Evolutionary conservation across 2,329 filamentous ascomycete species (phyloP), one percentile per base, ranked within the genome.

Genomic region (Pseudocercospora crystallina): DNA sequence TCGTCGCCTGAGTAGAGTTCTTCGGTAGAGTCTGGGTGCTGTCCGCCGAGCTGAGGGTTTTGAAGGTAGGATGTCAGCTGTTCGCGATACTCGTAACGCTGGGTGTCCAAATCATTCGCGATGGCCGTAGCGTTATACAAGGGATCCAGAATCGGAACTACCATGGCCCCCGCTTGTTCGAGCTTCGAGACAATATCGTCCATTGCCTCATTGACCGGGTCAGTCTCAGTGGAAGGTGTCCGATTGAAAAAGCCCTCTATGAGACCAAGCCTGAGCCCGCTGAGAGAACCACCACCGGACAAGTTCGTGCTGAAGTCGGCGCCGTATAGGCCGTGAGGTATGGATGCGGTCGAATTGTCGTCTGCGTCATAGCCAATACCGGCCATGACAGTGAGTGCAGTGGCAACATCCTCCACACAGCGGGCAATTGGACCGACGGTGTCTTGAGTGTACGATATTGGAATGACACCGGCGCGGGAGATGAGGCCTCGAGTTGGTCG

Each of bases 11-110:
- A 73, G 58, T 80, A 82, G 0, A 85, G 66, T 4, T 80, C 73
- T 2, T 68, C 59, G 8, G 84, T 73, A 2, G 70, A 76, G 0
- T 51, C 51, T 0, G 80, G 77, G 32, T 73, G 75, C 2, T 62
- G 42, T 3, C 79, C 77, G 2, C 53, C 57, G 0, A 78, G 69
- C 15, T 66, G 67, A 1, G 73, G 58, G 2, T 71, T 70, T 26
- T 74, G 69, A 0, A 87, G 74, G 61, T 87, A 86, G 1, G 64
- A 53, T 51, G 84, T 72, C 57, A 86, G 73, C 15, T 69, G 62
- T 60, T 83, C 73, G 12, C 77, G 75, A 62, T 80, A 84, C 60
- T 87, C 84, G 61, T 73, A 83, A 8, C 73, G 73, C 59, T 87
- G 84, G 1, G 82, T 80, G 58, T 86, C 84, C 12, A 80, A 71